Conservation (phyloP, 805 yeast genomes). For the Candida piceae region DNA sequence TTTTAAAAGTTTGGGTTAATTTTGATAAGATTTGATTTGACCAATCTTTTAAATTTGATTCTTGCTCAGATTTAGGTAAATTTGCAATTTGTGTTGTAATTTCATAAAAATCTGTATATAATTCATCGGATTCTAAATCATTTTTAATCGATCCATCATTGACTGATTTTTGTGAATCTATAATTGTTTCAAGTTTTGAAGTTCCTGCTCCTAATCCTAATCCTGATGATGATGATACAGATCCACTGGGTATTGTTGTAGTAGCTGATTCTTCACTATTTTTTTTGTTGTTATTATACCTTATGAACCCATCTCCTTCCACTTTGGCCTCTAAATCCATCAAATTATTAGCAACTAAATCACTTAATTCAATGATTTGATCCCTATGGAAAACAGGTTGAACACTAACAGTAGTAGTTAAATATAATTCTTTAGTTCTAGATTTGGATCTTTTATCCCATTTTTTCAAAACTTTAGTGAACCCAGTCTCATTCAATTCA, state of each 20-base stretch:
- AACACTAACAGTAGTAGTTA: conserved; percentile 88
- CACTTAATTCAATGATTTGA: conserved; percentile 80
- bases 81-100: conserved; percentile 31
- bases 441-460: conserved; percentile 98
- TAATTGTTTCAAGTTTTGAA: conserved; percentile 2
- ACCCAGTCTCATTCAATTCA: conserved; percentile 92
- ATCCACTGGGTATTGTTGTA: background rate
- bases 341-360: conserved; percentile 58
- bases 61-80: conserved; percentile 32
- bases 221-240: background rate
- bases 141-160: background rate
- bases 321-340: conserved; percentile 71
- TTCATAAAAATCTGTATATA: conserved; percentile 60
- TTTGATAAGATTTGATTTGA: conserved; percentile 42
- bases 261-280: conserved; percentile 5
- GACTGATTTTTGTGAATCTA: too few relatives aligned
- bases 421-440: conserved; percentile 86
- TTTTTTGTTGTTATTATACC: conserved; percentile 19
- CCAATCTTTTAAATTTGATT: conserved; percentile 28
- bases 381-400: conserved; percentile 95
- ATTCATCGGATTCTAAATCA: conserved; percentile 45
- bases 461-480: conserved; percentile 89
- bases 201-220: background rate
- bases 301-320: conserved; percentile 33
- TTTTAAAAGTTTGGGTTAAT: conserved; percentile 35